Percentiles rank a stretch among this genome's conserved stretches.
These are phyloP conservation scores for Globisporangium cylindrosporum DNA, from an alignment of 352 stramenopile genomes.

Conservation along the genomic window DNA sequence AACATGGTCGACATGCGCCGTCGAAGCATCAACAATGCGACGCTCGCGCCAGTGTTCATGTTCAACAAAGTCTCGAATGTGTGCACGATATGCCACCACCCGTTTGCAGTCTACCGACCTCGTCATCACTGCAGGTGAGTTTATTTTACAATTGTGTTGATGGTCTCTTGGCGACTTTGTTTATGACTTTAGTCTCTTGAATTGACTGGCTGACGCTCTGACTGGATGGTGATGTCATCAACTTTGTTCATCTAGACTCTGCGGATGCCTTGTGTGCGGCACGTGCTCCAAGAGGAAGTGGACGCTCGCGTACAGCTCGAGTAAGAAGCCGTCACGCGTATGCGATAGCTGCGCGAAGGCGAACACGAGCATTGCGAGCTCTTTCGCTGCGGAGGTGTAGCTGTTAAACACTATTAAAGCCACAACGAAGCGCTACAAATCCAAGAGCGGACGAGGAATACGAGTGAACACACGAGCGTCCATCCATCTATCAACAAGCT, in stretches of 20 bases:
- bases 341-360: constrained; percentile 65
- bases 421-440: background rate
- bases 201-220: background rate
- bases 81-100: constrained; percentile 81
- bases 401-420: background rate
- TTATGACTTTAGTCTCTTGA: constrained; percentile 1
- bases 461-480: background rate
- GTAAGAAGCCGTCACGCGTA: constrained; percentile 76
- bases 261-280: constrained; percentile 77
- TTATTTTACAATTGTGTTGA: background rate
- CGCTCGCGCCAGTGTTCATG: constrained; percentile 83
- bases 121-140: constrained; percentile 80
- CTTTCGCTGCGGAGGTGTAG: constrained; percentile 21
- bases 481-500: background rate
- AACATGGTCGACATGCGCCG: constrained; percentile 54
- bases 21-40: constrained; percentile 67
- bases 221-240: background rate
- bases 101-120: constrained; percentile 78
- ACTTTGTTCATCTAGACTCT: constrained; percentile 42
- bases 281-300: constrained; percentile 79
- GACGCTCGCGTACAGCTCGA: constrained; percentile 71
- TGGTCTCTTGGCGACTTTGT: background rate
- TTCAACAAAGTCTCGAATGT: constrained; percentile 86
- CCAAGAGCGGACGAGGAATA: background rate
- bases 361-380: constrained; percentile 39